phyloP scores from a whole-genome alignment of 2,329 filamentous ascomycete genomes.

The Aspergillus neoniger region DNA sequence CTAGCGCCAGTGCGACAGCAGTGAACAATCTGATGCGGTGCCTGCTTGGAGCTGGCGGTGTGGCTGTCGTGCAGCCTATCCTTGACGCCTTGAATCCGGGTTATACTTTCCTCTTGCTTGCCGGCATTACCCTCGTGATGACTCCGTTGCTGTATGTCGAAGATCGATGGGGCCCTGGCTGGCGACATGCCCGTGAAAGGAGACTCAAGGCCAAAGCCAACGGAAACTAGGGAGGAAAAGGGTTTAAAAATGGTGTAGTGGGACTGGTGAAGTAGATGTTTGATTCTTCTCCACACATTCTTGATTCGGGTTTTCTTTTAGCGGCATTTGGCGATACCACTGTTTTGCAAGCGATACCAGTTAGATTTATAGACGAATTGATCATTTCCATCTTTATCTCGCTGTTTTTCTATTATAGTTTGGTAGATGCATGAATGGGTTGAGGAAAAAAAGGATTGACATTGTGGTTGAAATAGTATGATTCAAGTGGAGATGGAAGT shows the following conservation, averaged over 20 bases:
- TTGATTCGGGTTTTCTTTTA: not conserved
- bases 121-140: conserved; percentile 30
- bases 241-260: not conserved
- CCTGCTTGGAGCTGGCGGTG: conserved; percentile 38
- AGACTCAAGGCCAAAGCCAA: conserved; percentile 5
- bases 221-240: not conserved
- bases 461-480: too few species aligned
- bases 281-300: not conserved
- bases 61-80: conserved; percentile 35
- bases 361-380: not conserved
- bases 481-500: not conserved
- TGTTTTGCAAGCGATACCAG: not conserved
- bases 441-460: too few species aligned
- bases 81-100: conserved; percentile 35
- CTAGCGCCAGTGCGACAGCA: conserved; percentile 40
- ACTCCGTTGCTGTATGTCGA: conserved; percentile 29
- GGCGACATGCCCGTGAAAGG: conserved; percentile 27
- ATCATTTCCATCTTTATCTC: not conserved
- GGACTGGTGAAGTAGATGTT: not conserved
- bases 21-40: conserved; percentile 42
- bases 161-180: conserved; percentile 30
- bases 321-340: not conserved
- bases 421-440: too few species aligned
- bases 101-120: conserved; percentile 30
- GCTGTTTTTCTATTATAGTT: not conserved